phyloP scores from a whole-genome alignment of 495 filamentous ascomycete genomes.

The Neurospora sp. region DNA sequence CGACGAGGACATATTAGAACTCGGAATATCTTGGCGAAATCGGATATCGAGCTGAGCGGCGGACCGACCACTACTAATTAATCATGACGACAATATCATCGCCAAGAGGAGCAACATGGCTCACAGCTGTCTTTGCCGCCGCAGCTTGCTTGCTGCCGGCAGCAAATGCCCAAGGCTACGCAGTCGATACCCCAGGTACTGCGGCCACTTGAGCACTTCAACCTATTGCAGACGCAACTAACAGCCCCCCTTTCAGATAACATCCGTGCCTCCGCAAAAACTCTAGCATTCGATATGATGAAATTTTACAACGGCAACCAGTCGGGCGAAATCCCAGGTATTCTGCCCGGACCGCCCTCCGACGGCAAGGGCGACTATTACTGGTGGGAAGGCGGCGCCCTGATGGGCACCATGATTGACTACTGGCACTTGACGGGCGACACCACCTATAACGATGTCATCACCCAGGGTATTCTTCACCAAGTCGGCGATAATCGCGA shows the following conservation, averaged over 20 bases:
- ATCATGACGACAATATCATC: slow-evolving; percentile 1
- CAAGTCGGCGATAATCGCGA: slow-evolving; percentile 49
- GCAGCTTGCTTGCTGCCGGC: slow-evolving; percentile 8
- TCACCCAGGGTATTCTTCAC: slow-evolving; percentile 49
- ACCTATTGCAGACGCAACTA: neutral
- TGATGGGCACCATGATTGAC: slow-evolving; percentile 51
- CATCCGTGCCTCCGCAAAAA: slow-evolving; percentile 50
- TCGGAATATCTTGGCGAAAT: neutral
- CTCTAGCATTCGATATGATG: slow-evolving; percentile 56
- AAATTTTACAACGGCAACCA: slow-evolving; percentile 53
- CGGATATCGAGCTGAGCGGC: neutral
- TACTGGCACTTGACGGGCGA: slow-evolving; percentile 67
- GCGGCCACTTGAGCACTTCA: neutral
- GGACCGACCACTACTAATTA: neutral
- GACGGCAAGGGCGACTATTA: slow-evolving; percentile 37
- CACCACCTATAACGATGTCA: slow-evolving; percentile 47
- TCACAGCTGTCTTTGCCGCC: slow-evolving; percentile 9
- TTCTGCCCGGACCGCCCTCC: slow-evolving; percentile 45
- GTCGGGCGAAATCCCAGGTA: slow-evolving; percentile 52
- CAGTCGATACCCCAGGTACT: slow-evolving; percentile 17
- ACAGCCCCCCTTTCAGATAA: slow-evolving; percentile 33
- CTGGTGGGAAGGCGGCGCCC: slow-evolving; percentile 50
- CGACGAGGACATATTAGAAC: too few relatives aligned
- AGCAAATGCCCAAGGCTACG: slow-evolving; percentile 15
- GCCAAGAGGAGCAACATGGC: slow-evolving; percentile 7